Conservation (phyloP, 192 early-diverging fungal species). For the Gamsiella multidivaricata region DNA sequence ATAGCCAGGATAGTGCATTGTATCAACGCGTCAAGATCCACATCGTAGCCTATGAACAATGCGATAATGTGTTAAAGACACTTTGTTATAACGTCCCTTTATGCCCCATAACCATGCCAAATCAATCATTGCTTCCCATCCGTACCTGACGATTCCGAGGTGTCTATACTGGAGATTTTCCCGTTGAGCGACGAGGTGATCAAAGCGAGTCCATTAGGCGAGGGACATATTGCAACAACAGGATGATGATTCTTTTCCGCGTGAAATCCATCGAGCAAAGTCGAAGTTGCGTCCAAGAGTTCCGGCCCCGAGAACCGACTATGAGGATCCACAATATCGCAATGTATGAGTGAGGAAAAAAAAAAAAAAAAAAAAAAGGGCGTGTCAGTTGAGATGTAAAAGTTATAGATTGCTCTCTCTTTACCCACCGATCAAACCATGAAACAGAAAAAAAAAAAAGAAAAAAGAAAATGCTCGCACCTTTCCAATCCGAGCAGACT, state of each 20-base stretch:
- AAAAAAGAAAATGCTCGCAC: conserved; percentile 4
- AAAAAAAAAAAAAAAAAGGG: too few species aligned
- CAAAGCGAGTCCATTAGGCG: conserved; percentile 35
- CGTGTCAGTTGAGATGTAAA: too few species aligned
- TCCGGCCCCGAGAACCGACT: conserved; percentile 34
- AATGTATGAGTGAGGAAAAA: too few species aligned
- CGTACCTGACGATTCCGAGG: conserved; percentile 20
- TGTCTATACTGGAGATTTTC: conserved; percentile 17
- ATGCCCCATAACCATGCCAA: too few species aligned
- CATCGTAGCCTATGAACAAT: conserved; percentile 28
- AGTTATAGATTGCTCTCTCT: too few species aligned
- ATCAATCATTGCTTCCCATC: too few species aligned
- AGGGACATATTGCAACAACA: conserved; percentile 24
- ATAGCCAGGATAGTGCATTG: conserved; percentile 27
- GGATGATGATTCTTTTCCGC: conserved; percentile 2
- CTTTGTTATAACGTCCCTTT: too few species aligned
- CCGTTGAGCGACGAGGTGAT: conserved; percentile 17
- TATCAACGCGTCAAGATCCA: conserved; percentile 30
- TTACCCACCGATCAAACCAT: too few species aligned
- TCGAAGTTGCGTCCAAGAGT: conserved; percentile 19
- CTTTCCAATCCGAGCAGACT: conserved; percentile 44
- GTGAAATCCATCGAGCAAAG: conserved; percentile 30
- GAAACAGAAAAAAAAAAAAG: neutral
- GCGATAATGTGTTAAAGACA: neutral
- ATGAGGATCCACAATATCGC: neutral